Percentiles rank a stretch among this genome's conserved stretches.
Conservation (phyloP, 169 alveolate species). For the Plasmodium sp. region DNA sequence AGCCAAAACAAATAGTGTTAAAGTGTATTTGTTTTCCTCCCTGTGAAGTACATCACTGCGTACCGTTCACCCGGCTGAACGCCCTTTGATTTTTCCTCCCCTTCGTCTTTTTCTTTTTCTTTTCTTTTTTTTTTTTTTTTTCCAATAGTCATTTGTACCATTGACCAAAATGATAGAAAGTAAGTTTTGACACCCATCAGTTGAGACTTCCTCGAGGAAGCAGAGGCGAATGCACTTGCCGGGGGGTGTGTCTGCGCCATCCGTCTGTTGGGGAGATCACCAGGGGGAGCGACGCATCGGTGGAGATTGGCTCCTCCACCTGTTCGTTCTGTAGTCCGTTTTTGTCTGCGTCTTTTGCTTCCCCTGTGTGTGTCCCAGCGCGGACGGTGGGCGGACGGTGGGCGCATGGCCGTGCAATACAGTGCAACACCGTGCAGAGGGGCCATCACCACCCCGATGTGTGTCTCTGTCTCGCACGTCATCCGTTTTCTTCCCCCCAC, state of each 20-base stretch:
- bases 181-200: background rate
- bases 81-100: background rate
- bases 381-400: too few relatives aligned
- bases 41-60: background rate
- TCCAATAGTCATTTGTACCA: background rate
- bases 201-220: background rate
- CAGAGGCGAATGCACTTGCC: background rate
- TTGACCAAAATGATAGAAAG: slow-evolving; percentile 12
- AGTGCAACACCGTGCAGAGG: background rate
- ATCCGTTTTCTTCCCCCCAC: background rate
- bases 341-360: background rate
- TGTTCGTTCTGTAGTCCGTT: background rate
- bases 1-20: background rate
- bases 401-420: too few relatives aligned
- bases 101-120: background rate
- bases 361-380: background rate
- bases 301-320: background rate
- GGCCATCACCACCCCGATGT: background rate
- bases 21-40: background rate
- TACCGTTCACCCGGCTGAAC: background rate
- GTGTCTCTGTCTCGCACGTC: background rate
- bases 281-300: background rate
- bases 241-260: background rate
- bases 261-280: background rate
- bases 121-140: slow-evolving; percentile 7